These are phyloP conservation scores for Saturnispora mendoncae DNA, from an alignment of 805 yeast genomes.

Conservation along the genomic window DNA sequence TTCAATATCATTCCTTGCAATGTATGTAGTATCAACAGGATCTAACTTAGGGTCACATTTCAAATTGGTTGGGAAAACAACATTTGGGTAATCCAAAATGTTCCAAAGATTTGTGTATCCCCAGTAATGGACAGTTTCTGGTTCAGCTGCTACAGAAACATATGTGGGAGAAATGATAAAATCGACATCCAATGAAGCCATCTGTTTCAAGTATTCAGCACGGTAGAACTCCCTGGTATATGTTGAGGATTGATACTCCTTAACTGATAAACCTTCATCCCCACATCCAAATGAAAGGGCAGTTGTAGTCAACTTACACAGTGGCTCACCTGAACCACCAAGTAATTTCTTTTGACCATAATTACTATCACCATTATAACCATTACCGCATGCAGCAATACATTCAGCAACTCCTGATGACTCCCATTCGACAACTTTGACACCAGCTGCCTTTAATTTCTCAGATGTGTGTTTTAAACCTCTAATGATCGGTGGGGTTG, in stretches of 20 bases:
- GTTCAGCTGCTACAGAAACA: conserved; percentile 57
- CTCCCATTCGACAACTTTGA: conserved; percentile 41
- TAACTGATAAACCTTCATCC: conserved; percentile 33
- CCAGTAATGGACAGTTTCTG: conserved; percentile 55
- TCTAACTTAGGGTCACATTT: conserved; percentile 45
- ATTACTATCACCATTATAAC: conserved; percentile 59
- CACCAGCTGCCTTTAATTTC: conserved; percentile 48
- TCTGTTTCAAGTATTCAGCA: conserved; percentile 39
- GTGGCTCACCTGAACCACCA: conserved; percentile 57
- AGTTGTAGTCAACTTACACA: conserved; percentile 45
- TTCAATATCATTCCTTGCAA: conserved; percentile 35
- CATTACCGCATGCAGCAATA: conserved; percentile 41
- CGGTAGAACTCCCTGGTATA: conserved; percentile 43
- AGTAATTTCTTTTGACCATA: conserved; percentile 38
- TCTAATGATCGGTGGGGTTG: conserved; percentile 39
- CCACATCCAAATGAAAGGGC: conserved; percentile 49
- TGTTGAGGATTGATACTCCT: conserved; percentile 42
- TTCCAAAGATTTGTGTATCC: conserved; percentile 65
- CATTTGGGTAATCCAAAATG: conserved; percentile 57
- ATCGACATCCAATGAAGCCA: conserved; percentile 46
- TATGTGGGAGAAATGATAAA: conserved; percentile 55
- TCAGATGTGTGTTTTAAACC: conserved; percentile 40
- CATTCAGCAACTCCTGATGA: conserved; percentile 44
- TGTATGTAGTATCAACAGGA: conserved; percentile 27
- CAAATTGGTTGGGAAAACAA: conserved; percentile 48